These are phyloP conservation scores for Tulasnella sp. DNA, from an alignment of 768 basidiomycete genomes.

Conservation along the genomic window DNA sequence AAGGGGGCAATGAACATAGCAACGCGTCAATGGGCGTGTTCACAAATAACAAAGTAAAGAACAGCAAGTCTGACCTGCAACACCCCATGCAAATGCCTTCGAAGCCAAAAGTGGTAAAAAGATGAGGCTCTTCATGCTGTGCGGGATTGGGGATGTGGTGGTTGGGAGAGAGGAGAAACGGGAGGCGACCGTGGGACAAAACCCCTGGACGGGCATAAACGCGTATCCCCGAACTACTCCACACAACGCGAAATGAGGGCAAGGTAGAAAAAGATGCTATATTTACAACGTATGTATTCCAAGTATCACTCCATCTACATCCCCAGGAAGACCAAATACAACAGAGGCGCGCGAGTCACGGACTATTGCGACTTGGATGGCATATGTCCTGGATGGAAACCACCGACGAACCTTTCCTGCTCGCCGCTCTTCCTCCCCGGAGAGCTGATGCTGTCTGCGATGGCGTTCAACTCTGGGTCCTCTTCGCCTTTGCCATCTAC, in stretches of 20 bases:
- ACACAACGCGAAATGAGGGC: background rate
- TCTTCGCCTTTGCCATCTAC: constrained; percentile 70
- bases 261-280: background rate
- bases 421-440: background rate
- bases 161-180: constrained; percentile 21
- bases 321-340: background rate
- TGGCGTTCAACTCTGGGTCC: constrained; percentile 43
- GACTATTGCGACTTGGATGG: constrained; percentile 21
- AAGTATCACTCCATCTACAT: constrained; percentile 18
- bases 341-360: background rate
- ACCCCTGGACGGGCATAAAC: constrained; percentile 14
- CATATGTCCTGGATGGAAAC: constrained; percentile 23
- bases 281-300: constrained; percentile 17
- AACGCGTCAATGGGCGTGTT: background rate
- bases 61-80: background rate
- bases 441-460: constrained; percentile 39
- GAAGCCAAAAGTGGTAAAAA: constrained; percentile 8
- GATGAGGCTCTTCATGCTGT: constrained; percentile 19
- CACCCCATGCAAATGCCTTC: constrained; percentile 21
- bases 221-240: background rate
- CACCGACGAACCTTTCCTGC: constrained; percentile 24
- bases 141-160: background rate
- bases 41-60: background rate
- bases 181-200: background rate
- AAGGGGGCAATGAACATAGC: background rate